Evolutionary conservation across 2,329 filamentous ascomycete genomes (phyloP).

Genomic region (Amylocarpus encephaloides): DNA sequence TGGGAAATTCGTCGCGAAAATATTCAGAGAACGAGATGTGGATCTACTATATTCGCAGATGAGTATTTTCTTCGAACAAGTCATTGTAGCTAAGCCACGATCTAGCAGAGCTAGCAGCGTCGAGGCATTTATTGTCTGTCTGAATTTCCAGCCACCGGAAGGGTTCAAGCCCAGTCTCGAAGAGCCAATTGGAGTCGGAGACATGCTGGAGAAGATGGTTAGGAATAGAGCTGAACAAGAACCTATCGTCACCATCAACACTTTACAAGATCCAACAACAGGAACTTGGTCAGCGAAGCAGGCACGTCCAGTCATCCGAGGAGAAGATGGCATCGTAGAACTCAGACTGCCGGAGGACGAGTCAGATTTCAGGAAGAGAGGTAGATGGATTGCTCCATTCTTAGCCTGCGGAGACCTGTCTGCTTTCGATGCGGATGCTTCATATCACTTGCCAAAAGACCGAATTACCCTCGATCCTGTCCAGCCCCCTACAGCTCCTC

Average conservation of each 20-base stretch:
- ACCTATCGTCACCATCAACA: slow-evolving; percentile 37
- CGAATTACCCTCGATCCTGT: slow-evolving; percentile 85
- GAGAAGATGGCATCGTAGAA: slow-evolving; percentile 23
- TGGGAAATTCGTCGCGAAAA: slow-evolving; percentile 96
- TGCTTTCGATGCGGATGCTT: slow-evolving; percentile 91
- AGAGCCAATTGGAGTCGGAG: slow-evolving; percentile 63
- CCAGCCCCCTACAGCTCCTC: slow-evolving; percentile 91
- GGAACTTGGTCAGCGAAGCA: slow-evolving; percentile 37
- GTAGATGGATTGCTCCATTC: slow-evolving; percentile 85
- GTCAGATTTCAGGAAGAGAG: slow-evolving; percentile 39
- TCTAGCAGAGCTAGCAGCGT: slow-evolving; percentile 94
- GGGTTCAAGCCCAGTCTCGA: slow-evolving; percentile 72
- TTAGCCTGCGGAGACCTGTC: slow-evolving; percentile 95
- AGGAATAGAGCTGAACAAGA: slow-evolving; percentile 36
- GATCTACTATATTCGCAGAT: slow-evolving; percentile 91
- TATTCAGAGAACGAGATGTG: slow-evolving; percentile 92
- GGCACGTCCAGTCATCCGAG: slow-evolving; percentile 4
- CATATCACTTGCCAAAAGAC: slow-evolving; percentile 81
- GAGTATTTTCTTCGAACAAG: slow-evolving; percentile 80
- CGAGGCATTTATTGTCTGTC: slow-evolving; percentile 93
- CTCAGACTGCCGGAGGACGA: slow-evolving; percentile 26
- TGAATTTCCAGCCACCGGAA: slow-evolving; percentile 75
- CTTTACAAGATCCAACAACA: slow-evolving; percentile 40
- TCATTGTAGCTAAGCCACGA: slow-evolving; percentile 87
- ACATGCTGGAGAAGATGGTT: slow-evolving; percentile 46